Evolutionary conservation across 1,139 yeast genomes (phyloP).

Genomic region (Pichia sp.): DNA sequence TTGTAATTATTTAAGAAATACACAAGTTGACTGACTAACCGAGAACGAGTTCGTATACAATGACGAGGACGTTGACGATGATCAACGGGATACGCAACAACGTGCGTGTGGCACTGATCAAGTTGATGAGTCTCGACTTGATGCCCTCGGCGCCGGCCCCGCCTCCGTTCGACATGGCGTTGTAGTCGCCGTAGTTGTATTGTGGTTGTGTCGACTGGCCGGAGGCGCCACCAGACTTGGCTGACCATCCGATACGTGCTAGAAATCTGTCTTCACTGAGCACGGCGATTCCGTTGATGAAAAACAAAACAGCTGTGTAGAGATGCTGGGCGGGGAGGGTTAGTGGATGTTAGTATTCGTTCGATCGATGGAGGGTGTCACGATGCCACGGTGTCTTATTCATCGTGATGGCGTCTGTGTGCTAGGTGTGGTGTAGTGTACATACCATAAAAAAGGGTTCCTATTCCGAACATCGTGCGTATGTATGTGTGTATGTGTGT

Average conservation of each 20-base stretch:
- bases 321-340: too few relatives aligned
- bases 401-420: too few relatives aligned
- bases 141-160: slow-evolving; percentile 34
- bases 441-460: slow-evolving; percentile 61
- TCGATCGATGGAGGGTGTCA: too few relatives aligned
- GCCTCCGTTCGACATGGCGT: too few relatives aligned
- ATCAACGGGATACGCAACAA: slow-evolving; percentile 75
- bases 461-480: slow-evolving; percentile 74
- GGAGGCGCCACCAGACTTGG: slow-evolving; percentile 8
- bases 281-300: slow-evolving; percentile 77
- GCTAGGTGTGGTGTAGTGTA: too few relatives aligned
- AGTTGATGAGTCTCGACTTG: slow-evolving; percentile 56
- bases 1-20: too few relatives aligned
- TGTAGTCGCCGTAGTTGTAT: slow-evolving; percentile 23
- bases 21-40: slow-evolving; percentile 41
- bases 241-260: slow-evolving; percentile 55
- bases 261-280: slow-evolving; percentile 81
- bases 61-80: slow-evolving; percentile 62
- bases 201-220: slow-evolving; percentile 15
- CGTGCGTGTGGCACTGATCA: slow-evolving; percentile 74
- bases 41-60: slow-evolving; percentile 68
- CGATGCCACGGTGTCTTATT: too few relatives aligned
- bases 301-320: slow-evolving; percentile 55
- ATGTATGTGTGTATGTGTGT: neutral
- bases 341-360: too few relatives aligned